Percentiles rank a stretch among this genome's conserved stretches.
Conservation (phyloP, 192 early-diverging fungal species). For the Chytriomyces hyalinus region DNA sequence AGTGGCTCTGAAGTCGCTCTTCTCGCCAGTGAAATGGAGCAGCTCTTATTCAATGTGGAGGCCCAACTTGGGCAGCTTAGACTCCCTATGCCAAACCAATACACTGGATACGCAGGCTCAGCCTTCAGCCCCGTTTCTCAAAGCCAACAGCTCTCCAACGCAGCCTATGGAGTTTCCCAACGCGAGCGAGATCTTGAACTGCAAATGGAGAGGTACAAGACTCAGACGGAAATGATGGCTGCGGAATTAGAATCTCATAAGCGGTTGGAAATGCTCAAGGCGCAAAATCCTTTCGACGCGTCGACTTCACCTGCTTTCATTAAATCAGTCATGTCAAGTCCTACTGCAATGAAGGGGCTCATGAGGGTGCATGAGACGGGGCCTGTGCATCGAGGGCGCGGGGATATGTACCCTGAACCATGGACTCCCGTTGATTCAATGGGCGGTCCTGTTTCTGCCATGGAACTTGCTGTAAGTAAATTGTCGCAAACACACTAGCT, state of each 20-base stretch:
- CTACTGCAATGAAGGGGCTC: not conserved
- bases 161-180: too few relatives aligned
- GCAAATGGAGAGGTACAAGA: conserved; percentile 4
- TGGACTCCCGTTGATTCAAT: conserved; percentile 31
- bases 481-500: not conserved
- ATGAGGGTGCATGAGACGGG: not conserved
- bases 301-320: not conserved
- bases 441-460: conserved; percentile 25
- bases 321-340: conserved; percentile 3
- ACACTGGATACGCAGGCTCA: not conserved
- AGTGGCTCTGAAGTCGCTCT: not conserved
- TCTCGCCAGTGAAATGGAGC: conserved; percentile 8
- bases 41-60: conserved; percentile 7
- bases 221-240: not conserved
- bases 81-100: not conserved
- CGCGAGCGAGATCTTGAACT: conserved; percentile 2
- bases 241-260: conserved; percentile 2
- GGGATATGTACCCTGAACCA: conserved; percentile 9
- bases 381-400: not conserved
- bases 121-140: not conserved
- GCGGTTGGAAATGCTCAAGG: conserved; percentile 8
- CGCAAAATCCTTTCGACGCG: not conserved
- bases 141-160: not conserved
- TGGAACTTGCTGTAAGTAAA: conserved; percentile 32
- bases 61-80: not conserved